Base-by-base conservation (phyloP, 2,329 filamentous ascomycete genomes). In the Neurospora sp. region DNA sequence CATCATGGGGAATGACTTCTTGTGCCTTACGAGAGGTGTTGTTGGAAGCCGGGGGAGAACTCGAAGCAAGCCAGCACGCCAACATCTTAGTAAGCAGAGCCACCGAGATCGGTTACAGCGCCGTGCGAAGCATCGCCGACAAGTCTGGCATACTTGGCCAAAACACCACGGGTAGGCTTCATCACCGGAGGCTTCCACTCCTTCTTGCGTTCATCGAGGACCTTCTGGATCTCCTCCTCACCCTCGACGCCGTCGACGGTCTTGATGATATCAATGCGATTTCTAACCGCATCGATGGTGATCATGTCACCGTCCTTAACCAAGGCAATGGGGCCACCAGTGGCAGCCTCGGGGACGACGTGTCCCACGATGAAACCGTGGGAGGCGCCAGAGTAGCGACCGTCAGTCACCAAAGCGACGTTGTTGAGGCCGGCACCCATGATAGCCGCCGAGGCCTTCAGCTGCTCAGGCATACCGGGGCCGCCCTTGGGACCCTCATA, bases 291-390 rank as follows among this genome's bases (percentile, higher is more conserved):
- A 78, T 96, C 92, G 76, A 98, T 97, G 3, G 91, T 93, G 68
- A 98, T 88, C 36, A 87, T 80, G 79, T 98, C 95, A 1, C 92
- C 95, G 75, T 96, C 87, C 74, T 83, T 78, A 2, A 97, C 92
- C 6, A 97, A 82, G 0, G 91, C 94, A 77, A 98, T 93, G 0
- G 95, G 94, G 0, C 95, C 95, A 17, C 95, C 95, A 1, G 91
- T 90, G 1, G 92, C 92, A 0, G 95, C 95, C 80, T 98, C 95
- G 2, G 95, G 95, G 2, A 92, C 91, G 15, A 97, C 92, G 77
- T 97, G 94, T 0, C 95, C 95, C 17, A 98, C 92, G 76, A 97
- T 96, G 80, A 97, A 97, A 0, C 93, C 93, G 79, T 97, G 94
- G 69, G 87, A 91, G 2, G 93, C 95, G 39, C 95, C 95, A 66